phyloP scores from a whole-genome alignment of 2,329 filamentous ascomycete genomes.

The Elsinoe australis region DNA sequence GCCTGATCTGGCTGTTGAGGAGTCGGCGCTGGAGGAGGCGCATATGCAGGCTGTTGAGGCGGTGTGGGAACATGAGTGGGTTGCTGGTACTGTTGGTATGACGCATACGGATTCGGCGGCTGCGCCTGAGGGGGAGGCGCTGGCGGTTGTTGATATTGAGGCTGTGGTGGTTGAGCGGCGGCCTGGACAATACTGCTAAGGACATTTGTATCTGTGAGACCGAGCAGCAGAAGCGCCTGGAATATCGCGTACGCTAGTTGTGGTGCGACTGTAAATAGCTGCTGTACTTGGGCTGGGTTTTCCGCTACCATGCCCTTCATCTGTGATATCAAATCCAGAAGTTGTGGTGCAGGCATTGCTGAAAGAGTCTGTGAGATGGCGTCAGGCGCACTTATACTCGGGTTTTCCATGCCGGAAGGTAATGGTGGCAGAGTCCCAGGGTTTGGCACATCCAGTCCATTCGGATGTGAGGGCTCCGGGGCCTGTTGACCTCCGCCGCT shows the following conservation, averaged over 20 bases:
- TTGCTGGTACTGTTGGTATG: conserved; percentile 33
- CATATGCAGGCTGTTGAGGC: conserved; percentile 31
- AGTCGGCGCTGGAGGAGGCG: conserved; percentile 31
- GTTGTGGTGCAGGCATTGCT: conserved; percentile 75
- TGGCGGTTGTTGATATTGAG: conserved; percentile 22
- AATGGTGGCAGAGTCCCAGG: conserved; percentile 64
- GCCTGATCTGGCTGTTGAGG: conserved; percentile 53
- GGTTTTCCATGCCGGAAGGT: conserved; percentile 74
- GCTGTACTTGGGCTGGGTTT: conserved; percentile 75
- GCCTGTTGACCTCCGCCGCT: conserved; percentile 24
- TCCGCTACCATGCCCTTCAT: conserved; percentile 84
- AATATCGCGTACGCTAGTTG: conserved; percentile 94
- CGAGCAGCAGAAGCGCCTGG: conserved; percentile 86
- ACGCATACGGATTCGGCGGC: conserved; percentile 31
- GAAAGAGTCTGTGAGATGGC: conserved; percentile 87
- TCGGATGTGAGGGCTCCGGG: conserved; percentile 22
- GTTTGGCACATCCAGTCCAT: conserved; percentile 38
- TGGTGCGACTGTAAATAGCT: conserved; percentile 79
- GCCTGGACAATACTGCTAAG: conserved; percentile 72
- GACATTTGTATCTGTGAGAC: conserved; percentile 77
- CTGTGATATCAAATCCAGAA: conserved; percentile 86
- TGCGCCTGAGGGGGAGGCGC: conserved; percentile 25
- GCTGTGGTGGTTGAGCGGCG: conserved; percentile 33
- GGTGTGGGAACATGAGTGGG: conserved; percentile 37
- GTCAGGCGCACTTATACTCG: conserved; percentile 76